Conservation (phyloP, 2,329 filamentous ascomycete genomes). For the Pyrenophora seminiperda region DNA sequence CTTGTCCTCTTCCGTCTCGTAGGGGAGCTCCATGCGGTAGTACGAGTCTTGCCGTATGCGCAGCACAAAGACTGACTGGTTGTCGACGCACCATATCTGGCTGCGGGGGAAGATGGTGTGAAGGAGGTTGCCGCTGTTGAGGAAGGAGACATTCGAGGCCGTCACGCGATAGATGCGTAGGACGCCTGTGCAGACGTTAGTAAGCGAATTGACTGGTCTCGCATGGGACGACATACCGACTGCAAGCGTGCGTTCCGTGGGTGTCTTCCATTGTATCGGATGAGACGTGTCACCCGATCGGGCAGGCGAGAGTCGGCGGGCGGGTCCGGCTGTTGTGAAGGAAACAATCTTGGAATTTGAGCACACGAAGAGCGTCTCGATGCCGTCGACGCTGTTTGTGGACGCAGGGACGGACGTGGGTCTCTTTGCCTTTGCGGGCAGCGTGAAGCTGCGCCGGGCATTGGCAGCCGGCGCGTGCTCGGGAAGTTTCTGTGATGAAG, state of each 20-base stretch:
- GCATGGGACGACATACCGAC: slow-evolving; percentile 61
- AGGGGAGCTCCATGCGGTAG: slow-evolving; percentile 86
- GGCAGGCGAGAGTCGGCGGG: slow-evolving; percentile 44
- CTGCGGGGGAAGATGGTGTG: slow-evolving; percentile 88
- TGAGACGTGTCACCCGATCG: slow-evolving; percentile 52
- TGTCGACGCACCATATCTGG: slow-evolving; percentile 92
- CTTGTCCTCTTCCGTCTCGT: slow-evolving; percentile 66
- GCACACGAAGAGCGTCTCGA: slow-evolving; percentile 77
- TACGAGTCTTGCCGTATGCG: slow-evolving; percentile 83
- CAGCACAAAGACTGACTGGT: slow-evolving; percentile 82
- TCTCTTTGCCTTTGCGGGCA: slow-evolving; percentile 49
- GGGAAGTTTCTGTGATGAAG: slow-evolving; percentile 30
- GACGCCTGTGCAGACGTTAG: slow-evolving; percentile 58
- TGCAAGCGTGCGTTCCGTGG: slow-evolving; percentile 81
- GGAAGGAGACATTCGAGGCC: slow-evolving; percentile 78
- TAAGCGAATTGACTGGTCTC: background rate
- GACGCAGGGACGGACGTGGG: slow-evolving; percentile 41
- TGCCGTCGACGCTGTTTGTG: slow-evolving; percentile 48
- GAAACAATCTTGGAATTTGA: slow-evolving; percentile 73
- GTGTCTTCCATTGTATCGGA: slow-evolving; percentile 72
- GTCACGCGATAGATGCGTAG: slow-evolving; percentile 85
- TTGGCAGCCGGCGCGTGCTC: slow-evolving; percentile 33
- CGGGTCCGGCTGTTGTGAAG: slow-evolving; percentile 55
- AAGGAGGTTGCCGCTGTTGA: slow-evolving; percentile 81
- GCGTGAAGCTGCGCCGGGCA: slow-evolving; percentile 51